Conservation (phyloP, 192 early-diverging fungal genomes). For the Podila epigama region DNA sequence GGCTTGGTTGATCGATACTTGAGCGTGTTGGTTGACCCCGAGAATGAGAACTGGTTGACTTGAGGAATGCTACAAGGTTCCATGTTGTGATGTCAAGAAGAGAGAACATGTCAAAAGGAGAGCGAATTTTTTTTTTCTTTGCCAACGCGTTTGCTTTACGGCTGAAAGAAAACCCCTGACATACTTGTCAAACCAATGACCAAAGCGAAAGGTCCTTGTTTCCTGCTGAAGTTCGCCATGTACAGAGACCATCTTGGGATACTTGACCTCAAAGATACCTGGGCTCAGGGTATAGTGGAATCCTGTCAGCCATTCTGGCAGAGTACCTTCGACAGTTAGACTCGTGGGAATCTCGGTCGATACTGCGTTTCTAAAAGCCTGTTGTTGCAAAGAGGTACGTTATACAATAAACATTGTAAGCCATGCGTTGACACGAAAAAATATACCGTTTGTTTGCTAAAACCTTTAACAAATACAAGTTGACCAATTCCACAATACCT, state of each 20-base stretch:
- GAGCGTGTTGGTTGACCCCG: conserved; percentile 61
- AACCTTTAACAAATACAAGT: background rate
- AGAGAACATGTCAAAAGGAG: no score
- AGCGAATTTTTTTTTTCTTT: no score
- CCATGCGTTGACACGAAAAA: background rate
- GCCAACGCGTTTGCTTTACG: no score
- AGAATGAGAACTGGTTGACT: conserved; percentile 72
- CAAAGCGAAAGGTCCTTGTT: conserved; percentile 71
- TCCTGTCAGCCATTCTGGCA: conserved; percentile 72
- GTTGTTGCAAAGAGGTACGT: no score
- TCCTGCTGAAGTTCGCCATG: conserved; percentile 70
- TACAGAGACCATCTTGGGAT: conserved; percentile 61
- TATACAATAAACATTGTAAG: no score
- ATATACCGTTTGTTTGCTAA: background rate
- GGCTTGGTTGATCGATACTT: conserved; percentile 67
- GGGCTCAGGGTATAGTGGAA: conserved; percentile 73
- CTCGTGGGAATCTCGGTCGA: conserved; percentile 52
- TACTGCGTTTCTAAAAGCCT: conserved; percentile 65
- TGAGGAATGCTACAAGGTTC: conserved; percentile 70
- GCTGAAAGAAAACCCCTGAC: background rate
- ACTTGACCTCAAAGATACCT: conserved; percentile 71
- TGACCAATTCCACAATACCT: conserved; percentile 2
- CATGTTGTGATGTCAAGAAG: no score
- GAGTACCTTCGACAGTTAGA: conserved; percentile 60
- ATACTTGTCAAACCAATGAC: conserved; percentile 77